Percentiles rank a stretch among this genome's conserved stretches.
Conservation (phyloP, 2,329 filamentous ascomycete genomes). For the Paraconiothyrium sp. region DNA sequence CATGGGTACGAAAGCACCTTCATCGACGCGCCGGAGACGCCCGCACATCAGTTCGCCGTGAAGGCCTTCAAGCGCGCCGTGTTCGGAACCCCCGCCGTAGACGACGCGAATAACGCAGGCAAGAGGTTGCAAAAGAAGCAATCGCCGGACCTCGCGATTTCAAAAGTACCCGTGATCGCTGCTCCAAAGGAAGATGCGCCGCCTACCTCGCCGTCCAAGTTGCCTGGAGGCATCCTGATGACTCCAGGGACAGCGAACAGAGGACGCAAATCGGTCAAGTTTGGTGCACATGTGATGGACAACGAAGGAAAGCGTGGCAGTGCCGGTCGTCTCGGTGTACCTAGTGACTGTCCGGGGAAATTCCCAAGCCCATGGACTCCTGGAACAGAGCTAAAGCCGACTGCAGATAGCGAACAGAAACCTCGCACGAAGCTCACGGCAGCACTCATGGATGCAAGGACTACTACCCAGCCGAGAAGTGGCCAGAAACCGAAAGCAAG, state of each 20-base stretch:
- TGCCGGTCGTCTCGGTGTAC: constrained; percentile 57
- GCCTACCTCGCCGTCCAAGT: constrained; percentile 63
- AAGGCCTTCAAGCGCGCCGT: constrained; percentile 73
- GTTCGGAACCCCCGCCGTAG: constrained; percentile 69
- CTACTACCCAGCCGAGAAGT: constrained; percentile 46
- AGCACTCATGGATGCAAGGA: constrained; percentile 55
- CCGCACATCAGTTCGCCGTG: constrained; percentile 72
- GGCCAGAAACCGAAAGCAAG: constrained; percentile 47
- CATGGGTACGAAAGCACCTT: constrained; percentile 51
- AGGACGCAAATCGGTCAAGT: constrained; percentile 69
- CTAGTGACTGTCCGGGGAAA: constrained; percentile 58
- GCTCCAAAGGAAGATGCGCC: constrained; percentile 33
- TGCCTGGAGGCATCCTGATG: constrained; percentile 68
- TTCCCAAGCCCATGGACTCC: constrained; percentile 62
- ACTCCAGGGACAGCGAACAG: constrained; percentile 68
- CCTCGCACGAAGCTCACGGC: constrained; percentile 56
- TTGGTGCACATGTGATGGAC: constrained; percentile 65
- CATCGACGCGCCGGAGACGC: constrained; percentile 69
- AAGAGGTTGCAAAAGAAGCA: constrained; percentile 39
- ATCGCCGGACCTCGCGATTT: constrained; percentile 30
- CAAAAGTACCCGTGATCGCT: constrained; percentile 30
- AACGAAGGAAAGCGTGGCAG: constrained; percentile 62
- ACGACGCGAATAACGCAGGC: constrained; percentile 47
- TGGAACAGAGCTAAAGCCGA: constrained; percentile 47
- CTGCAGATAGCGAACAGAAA: constrained; percentile 40